Evolutionary conservation across 2,329 filamentous ascomycete species (phyloP).

Genomic region (Arthrobotrys musiformis): DNA sequence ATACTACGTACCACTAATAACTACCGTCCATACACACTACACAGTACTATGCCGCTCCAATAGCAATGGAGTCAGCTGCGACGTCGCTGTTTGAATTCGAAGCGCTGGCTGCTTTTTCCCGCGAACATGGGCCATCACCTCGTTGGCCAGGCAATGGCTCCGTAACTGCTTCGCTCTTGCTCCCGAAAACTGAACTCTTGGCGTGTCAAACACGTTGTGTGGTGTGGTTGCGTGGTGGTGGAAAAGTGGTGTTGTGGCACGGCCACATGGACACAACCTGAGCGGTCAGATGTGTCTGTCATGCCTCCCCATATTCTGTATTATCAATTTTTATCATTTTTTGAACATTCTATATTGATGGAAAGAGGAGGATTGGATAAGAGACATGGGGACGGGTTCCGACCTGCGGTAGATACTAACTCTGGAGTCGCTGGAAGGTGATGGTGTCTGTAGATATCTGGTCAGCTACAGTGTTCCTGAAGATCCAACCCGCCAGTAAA

Average conservation of each 20-base stretch:
- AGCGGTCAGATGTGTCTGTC: conserved; percentile 39
- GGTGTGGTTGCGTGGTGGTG: no score
- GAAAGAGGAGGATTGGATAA: background rate
- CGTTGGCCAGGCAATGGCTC: conserved; percentile 52
- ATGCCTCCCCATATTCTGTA: conserved; percentile 20
- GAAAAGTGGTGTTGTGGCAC: background rate
- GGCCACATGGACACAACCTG: conserved; percentile 30
- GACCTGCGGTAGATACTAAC: background rate
- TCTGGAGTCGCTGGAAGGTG: background rate
- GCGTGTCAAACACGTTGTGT: background rate
- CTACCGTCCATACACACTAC: no score
- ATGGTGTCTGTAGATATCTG: background rate
- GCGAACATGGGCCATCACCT: background rate
- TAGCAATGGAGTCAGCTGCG: conserved; percentile 49
- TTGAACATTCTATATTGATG: background rate
- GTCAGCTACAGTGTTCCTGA: background rate
- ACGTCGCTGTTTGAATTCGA: background rate
- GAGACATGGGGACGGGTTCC: background rate
- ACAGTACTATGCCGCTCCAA: no score
- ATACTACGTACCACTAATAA: no score
- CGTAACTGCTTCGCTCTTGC: conserved; percentile 8
- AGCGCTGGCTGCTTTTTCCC: conserved; percentile 12
- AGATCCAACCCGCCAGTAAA: background rate
- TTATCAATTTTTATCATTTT: conserved; percentile 1
- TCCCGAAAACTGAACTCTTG: background rate